Conservation (phyloP, 306 rosid species). For the Casuarina equisetifolia region DNA sequence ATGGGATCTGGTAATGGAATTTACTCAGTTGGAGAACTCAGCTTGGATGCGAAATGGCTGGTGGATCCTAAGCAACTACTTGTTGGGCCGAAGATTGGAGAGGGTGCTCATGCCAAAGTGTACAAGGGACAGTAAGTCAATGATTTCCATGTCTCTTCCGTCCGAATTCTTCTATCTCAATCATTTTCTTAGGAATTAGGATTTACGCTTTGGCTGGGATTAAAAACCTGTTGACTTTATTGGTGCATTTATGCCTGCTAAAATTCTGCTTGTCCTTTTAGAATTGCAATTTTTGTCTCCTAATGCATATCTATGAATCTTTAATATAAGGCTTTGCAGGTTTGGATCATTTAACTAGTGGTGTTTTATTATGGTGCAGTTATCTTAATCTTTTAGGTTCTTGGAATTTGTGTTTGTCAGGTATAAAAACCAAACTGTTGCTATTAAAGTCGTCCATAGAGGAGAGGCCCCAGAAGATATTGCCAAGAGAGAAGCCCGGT, state of each 20-base stretch:
- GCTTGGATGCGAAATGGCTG: constrained; percentile 76
- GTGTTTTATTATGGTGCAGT: constrained; percentile 2
- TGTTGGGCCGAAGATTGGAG: constrained; percentile 94
- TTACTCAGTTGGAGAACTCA: constrained; percentile 65
- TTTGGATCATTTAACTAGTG: constrained; percentile 5
- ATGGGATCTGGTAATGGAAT: constrained; percentile 97
- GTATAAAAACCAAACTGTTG: constrained; percentile 56
- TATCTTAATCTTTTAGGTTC: constrained; percentile 12
- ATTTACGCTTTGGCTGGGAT: constrained; percentile 5
- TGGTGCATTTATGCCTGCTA: background rate
- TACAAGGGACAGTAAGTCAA: constrained; percentile 98
- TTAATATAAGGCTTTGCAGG: background rate
- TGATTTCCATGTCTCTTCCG: constrained; percentile 3
- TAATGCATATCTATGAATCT: background rate
- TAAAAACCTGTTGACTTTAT: background rate
- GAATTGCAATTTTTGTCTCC: background rate
- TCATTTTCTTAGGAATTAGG: background rate
- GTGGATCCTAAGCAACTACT: constrained; percentile 85
- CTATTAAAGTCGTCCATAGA: constrained; percentile 45
- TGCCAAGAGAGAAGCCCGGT: constrained; percentile 67
- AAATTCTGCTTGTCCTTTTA: background rate
- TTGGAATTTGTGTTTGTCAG: constrained; percentile 38
- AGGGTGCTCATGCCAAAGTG: constrained; percentile 93
- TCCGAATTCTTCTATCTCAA: constrained; percentile 19
- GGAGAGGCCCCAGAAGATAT: constrained; percentile 54